phyloP scores from a whole-genome alignment of 2,329 filamentous ascomycete genomes.

The Knufia petricola region DNA sequence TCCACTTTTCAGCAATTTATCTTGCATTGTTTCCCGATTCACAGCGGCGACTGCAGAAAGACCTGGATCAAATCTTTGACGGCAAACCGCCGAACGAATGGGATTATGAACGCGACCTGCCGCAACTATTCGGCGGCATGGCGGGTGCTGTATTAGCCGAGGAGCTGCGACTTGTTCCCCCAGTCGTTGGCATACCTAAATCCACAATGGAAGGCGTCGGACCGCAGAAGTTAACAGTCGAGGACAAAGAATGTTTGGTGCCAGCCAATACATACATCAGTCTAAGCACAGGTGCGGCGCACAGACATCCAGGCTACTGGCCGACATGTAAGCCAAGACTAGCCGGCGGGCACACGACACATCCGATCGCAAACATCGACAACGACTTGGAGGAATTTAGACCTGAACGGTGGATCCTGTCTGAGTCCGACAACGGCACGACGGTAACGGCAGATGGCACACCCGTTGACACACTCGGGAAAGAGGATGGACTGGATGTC shows the following conservation, averaged over 20 bases:
- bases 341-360: conserved; percentile 28
- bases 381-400: conserved; percentile 59
- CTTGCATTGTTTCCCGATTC: conserved; percentile 56
- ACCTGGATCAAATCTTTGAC: conserved; percentile 55
- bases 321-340: conserved; percentile 39
- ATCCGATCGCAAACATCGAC: conserved; percentile 25
- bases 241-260: conserved; percentile 49
- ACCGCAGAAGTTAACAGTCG: conserved; percentile 48
- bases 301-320: conserved; percentile 66
- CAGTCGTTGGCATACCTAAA: conserved; percentile 65
- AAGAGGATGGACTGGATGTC: conserved; percentile 35
- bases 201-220: conserved; percentile 33
- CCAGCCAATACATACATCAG: conserved; percentile 49
- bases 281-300: conserved; percentile 47
- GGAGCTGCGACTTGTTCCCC: conserved; percentile 61
- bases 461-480: conserved; percentile 2
- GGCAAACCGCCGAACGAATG: conserved; percentile 43
- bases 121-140: conserved; percentile 57
- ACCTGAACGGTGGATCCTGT: conserved; percentile 60
- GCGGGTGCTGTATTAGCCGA: conserved; percentile 69
- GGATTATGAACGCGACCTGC: conserved; percentile 60
- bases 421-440: conserved; percentile 18
- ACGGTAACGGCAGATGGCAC: not conserved
- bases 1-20: conserved; percentile 61
- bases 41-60: conserved; percentile 58